phyloP scores from a whole-genome alignment of 2,329 filamentous ascomycete genomes.

The Plenodomus tracheiphilus region DNA sequence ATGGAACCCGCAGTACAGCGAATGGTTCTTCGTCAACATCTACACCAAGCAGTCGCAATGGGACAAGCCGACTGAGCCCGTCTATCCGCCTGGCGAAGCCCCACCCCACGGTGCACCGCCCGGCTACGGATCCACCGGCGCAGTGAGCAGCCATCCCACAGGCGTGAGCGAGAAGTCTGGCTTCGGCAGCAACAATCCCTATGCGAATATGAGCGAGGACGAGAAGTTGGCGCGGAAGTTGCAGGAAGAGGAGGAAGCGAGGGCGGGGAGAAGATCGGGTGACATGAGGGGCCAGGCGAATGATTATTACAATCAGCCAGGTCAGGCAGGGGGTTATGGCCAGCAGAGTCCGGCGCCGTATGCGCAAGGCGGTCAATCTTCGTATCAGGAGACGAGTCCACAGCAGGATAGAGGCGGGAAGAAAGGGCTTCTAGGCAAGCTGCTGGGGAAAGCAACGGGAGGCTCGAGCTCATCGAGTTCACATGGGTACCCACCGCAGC shows the following conservation, averaged over 20 bases:
- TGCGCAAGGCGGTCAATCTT: conserved; percentile 8
- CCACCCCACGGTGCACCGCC: conserved; percentile 67
- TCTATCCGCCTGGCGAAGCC: conserved; percentile 55
- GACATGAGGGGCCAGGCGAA: conserved; percentile 51
- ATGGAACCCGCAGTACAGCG: conserved; percentile 83
- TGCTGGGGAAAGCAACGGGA: conserved; percentile 52
- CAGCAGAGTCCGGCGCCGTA: conserved; percentile 28
- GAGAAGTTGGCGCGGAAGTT: conserved; percentile 74
- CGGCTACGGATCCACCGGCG: conserved; percentile 57
- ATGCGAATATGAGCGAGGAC: conserved; percentile 64
- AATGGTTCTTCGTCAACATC: conserved; percentile 94
- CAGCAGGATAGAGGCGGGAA: conserved; percentile 41
- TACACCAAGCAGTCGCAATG: conserved; percentile 88
- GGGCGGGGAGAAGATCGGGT: conserved; percentile 44
- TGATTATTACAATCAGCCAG: conserved; percentile 50
- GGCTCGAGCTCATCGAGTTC: conserved; percentile 48
- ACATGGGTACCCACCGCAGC: conserved; percentile 37
- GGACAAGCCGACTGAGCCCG: conserved; percentile 76
- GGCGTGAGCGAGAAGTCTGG: conserved; percentile 51
- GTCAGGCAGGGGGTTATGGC: conserved; percentile 24
- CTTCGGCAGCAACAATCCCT: conserved; percentile 70
- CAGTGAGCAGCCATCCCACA: conserved; percentile 34
- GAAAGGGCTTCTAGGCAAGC: conserved; percentile 55
- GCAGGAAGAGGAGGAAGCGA: conserved; percentile 81
- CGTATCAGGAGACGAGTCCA: conserved; percentile 1